phyloP scores from a whole-genome alignment of 2,329 filamentous ascomycete genomes.

The Aspergillus hortae region DNA sequence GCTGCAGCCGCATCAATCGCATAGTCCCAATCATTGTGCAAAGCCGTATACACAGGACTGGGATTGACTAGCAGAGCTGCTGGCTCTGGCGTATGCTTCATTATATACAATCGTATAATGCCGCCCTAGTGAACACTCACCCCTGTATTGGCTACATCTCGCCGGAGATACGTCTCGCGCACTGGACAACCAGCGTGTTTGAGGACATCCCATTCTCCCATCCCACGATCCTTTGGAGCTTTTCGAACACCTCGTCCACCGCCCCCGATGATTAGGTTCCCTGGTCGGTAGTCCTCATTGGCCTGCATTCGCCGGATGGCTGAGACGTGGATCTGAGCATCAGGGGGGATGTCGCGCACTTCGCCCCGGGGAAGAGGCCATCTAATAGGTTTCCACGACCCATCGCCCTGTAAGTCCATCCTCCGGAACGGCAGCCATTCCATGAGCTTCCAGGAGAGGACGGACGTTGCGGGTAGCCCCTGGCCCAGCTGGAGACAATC shows the following conservation, averaged over 20 bases:
- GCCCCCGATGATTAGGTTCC: slow-evolving; percentile 69
- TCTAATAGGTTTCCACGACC: slow-evolving; percentile 72
- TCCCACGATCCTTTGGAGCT: background rate
- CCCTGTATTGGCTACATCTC: background rate
- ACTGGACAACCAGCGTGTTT: slow-evolving; percentile 1
- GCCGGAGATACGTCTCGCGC: slow-evolving; percentile 2
- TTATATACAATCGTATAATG: background rate
- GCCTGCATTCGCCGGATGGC: slow-evolving; percentile 69
- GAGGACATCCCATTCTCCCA: background rate
- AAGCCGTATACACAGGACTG: no score
- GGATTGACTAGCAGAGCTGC: background rate
- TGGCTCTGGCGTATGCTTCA: background rate
- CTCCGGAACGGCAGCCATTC: slow-evolving; percentile 76
- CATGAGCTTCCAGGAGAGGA: slow-evolving; percentile 71
- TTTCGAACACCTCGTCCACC: background rate
- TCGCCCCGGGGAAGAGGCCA: slow-evolving; percentile 78
- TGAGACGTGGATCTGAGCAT: slow-evolving; percentile 68
- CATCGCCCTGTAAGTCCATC: slow-evolving; percentile 71
- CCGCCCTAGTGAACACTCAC: background rate
- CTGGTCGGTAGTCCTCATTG: slow-evolving; percentile 65
- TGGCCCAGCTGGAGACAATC: slow-evolving; percentile 66
- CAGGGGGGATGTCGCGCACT: slow-evolving; percentile 68
- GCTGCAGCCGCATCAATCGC: no score
- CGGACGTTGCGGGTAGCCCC: slow-evolving; percentile 54
- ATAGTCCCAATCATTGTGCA: no score